Evolutionary conservation across 192 early-diverging fungal species (phyloP), one percentile per base, ranked within the genome.

Genomic region (Linnemannia zychae): DNA sequence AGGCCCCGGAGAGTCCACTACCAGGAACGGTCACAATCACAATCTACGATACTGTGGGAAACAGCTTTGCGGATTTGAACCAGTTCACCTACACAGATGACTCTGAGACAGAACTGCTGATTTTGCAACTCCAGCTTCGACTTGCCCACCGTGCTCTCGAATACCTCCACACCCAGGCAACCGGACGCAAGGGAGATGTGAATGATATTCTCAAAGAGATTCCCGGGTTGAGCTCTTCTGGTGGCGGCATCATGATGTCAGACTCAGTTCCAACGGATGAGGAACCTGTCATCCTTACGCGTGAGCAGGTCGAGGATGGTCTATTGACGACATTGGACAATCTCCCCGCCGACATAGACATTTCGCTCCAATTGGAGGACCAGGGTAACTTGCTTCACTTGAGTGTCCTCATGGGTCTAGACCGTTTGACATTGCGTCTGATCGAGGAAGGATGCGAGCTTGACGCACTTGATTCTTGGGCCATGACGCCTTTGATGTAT

Each of bases 11-110:
- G 20, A 75, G 34, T 9, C 67, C 82, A 4, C 17, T 84, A 18
- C 82, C 82, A 17, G 82, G 82, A 47, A 78, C 82, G 17, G 82
- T 84, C 15, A 36, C 82, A 4, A 84, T 84, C 52, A 78, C 76
- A 0, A 37, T 84, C 7, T 84, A 78, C 22, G 77, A 79, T 48
- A 75, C 9, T 31, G n/a, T n/a, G 2, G 82, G 82, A 17, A 53
- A 52, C 40, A 71, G 48, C 40, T 84, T 71, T 75, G 67, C 73
- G 16, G 82, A 84, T 71, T 34, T 84, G 46, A 63, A 72, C 38
- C 76, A 84, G 36, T 84, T 84, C 18, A 84, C 82, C 2, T 84
- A 84, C 52, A 84, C 82, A 20, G 82, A 84, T 24, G 77, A 79
- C 38, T 38, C 76, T 22, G 82, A 84, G 73, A 84, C 82, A 7